Conservation (phyloP, 1,139 yeast genomes). For the Taiozyma sp. region DNA sequence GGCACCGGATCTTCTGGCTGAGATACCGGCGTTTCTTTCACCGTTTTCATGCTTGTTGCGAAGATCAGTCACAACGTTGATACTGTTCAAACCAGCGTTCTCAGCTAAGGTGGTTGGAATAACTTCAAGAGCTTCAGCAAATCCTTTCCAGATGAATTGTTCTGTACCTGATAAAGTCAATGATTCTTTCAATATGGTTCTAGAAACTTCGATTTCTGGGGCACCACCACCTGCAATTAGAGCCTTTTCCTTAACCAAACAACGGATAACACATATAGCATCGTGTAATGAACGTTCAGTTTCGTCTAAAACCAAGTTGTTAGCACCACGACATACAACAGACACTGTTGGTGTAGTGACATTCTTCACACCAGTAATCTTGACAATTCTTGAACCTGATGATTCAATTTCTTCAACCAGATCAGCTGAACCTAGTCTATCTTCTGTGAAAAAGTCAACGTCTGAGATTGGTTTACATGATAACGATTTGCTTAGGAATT, state of each 20-base stretch:
- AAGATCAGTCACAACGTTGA: conserved; percentile 90
- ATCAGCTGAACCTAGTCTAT: conserved; percentile 87
- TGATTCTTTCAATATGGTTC: conserved; percentile 73
- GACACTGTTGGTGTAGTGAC: conserved; percentile 71
- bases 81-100: conserved; percentile 94
- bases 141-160: conserved; percentile 92
- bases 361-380: conserved; percentile 77
- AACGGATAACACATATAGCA: conserved; percentile 93
- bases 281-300: conserved; percentile 96
- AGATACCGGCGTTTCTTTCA: conserved; percentile 90
- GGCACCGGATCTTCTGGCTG: conserved; percentile 91
- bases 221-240: conserved; percentile 99
- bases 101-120: conserved; percentile 97
- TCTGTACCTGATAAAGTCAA: conserved; percentile 81
- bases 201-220: conserved; percentile 91
- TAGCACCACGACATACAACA: conserved; percentile 92
- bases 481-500: conserved; percentile 82
- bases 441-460: conserved; percentile 86
- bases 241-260: conserved; percentile 91
- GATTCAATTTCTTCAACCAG: conserved; percentile 88
- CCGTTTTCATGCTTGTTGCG: conserved; percentile 91
- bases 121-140: conserved; percentile 92
- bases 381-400: conserved; percentile 88
- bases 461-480: conserved; percentile 98
- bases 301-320: conserved; percentile 83